Evolutionary conservation across 441 rosid genomes (phyloP).

Genomic region (Corymbia citriodora): DNA sequence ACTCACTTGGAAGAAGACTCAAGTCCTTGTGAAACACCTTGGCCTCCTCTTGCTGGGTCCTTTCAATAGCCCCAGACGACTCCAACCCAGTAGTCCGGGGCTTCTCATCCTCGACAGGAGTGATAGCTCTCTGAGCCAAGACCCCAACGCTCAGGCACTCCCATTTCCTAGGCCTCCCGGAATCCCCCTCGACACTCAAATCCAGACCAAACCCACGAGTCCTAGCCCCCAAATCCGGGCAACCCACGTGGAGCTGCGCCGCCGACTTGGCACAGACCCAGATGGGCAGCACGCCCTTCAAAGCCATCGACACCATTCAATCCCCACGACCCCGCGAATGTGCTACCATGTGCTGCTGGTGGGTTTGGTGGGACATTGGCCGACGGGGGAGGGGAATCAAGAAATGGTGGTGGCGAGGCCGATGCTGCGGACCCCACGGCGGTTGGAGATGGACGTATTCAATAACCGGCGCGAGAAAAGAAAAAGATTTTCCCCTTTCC

Average conservation of each 20-base stretch:
- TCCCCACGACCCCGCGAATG: background rate
- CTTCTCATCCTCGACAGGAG: slow-evolving; percentile 60
- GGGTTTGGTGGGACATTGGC: background rate
- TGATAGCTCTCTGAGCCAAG: slow-evolving; percentile 37
- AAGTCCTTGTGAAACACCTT: slow-evolving; percentile 55
- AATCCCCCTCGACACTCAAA: slow-evolving; percentile 10
- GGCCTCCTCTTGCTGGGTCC: slow-evolving; percentile 25
- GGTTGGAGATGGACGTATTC: background rate
- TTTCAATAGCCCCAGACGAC: slow-evolving; percentile 39
- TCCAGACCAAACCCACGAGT: slow-evolving; percentile 28
- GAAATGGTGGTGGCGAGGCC: background rate
- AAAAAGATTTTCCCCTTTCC: background rate
- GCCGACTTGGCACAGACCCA: slow-evolving; percentile 2
- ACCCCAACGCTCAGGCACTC: slow-evolving; percentile 35
- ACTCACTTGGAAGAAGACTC: slow-evolving; percentile 80
- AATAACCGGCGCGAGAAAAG: background rate
- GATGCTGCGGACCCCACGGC: background rate
- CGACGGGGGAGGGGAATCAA: background rate
- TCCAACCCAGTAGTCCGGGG: slow-evolving; percentile 32
- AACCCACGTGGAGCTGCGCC: background rate
- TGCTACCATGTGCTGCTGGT: background rate
- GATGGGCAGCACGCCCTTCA: slow-evolving; percentile 2
- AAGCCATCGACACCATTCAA: background rate
- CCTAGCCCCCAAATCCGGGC: slow-evolving; percentile 24
- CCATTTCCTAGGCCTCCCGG: slow-evolving; percentile 15